phyloP scores from a whole-genome alignment of 1,284 basidiomycete genomes.

The Ceratobasidium sp. region DNA sequence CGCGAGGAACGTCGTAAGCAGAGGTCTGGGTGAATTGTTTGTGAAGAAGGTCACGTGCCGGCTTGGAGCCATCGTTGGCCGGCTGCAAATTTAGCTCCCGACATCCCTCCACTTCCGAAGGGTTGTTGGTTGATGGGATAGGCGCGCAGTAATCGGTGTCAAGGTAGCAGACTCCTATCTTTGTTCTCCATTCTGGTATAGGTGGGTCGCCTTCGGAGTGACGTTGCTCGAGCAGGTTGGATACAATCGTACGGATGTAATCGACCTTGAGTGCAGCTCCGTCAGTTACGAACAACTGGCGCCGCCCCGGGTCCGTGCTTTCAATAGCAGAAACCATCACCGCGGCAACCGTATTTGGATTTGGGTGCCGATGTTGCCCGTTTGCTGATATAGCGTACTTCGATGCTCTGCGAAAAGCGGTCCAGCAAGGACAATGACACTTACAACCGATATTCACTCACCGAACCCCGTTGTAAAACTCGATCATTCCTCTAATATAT shows the following conservation, averaged over 20 bases:
- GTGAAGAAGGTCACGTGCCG: not conserved
- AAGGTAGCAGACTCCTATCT: not conserved
- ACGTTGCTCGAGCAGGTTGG: not conserved
- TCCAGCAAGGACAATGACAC: no score
- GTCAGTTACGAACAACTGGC: no score
- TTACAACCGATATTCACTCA: no score
- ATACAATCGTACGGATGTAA: no score
- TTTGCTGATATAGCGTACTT: conserved; percentile 8
- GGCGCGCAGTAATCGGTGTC: conserved; percentile 4
- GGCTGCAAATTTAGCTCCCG: not conserved
- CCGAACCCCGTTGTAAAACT: no score
- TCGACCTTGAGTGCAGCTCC: no score
- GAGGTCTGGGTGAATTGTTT: not conserved
- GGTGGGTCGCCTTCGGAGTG: no score
- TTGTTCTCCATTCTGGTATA: not conserved
- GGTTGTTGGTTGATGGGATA: not conserved
- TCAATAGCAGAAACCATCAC: no score
- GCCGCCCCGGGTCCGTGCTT: no score
- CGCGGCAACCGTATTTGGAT: not conserved
- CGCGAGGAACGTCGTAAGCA: no score
- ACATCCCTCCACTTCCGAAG: not conserved
- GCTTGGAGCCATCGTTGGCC: not conserved
- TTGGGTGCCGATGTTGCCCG: not conserved
- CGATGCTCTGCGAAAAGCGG: not conserved
- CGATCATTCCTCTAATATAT: no score